Base-by-base conservation (phyloP, 2,329 filamentous ascomycete genomes). In the Cadophora gregata region DNA sequence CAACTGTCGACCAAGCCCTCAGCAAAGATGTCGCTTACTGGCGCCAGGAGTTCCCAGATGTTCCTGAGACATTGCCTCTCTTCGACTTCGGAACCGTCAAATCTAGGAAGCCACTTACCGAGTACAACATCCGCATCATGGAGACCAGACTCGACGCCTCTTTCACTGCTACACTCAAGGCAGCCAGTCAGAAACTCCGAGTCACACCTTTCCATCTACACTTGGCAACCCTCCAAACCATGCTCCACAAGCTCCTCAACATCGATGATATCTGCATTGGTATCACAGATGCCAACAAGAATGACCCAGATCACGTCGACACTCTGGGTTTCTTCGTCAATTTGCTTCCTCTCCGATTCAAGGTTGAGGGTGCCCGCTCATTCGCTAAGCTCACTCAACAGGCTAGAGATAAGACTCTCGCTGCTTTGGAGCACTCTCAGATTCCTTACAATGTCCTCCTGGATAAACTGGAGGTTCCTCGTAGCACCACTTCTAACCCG, bases 201-300 rank as follows among this genome's bases (percentile, higher is more conserved):
- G 71, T 75, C 0, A 82, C 80, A 0, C 69, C 77, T 0, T 85
- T 85, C 68, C 82, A 86, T 60, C 78, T 85, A 67, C 80, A 81
- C 68, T 74, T 86, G 3, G 77, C 82, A 0, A 75, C 76, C 0
- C 78, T 82, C 48, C 64, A 69, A 25, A 50, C 42, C 21, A 62
- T 73, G n/a, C 60, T 73, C 4, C 64, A 69, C 51, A 58, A 67
- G 14, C 53, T 72, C 6, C 36, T 67, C n/a, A 50, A 63, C 31
- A 62, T 63, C 31, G 66, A 67, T 10, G 69, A 72, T 27, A 47
- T 71, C 6, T 70, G 75, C 62, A 83, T 87, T 61, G 84, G 84
- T 5, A 77, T 85, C 10, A 79, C 79, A 0, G 83, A 86, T 71
- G 80, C 81, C 27, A 65, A 65, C 33, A 51, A 59, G 25, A 65